Percentiles rank a stretch among this genome's conserved stretches.
phyloP scores from a whole-genome alignment of 306 rosid genomes.

The Glycyrrhiza uralensis region DNA sequence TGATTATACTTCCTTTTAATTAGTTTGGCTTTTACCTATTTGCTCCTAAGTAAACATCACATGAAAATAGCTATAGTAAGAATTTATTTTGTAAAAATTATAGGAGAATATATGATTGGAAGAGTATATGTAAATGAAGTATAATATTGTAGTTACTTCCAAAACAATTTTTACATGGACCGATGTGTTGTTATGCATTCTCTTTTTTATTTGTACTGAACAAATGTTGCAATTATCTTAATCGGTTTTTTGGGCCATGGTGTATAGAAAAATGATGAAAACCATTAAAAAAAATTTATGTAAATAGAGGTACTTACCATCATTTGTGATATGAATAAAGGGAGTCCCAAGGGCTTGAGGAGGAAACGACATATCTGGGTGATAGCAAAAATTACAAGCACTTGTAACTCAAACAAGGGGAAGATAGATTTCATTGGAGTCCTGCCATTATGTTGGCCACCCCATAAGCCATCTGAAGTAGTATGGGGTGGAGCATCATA shows the following conservation, averaged over 20 bases:
- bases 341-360: slow-evolving; percentile 45
- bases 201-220: too few relatives aligned
- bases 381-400: slow-evolving; percentile 34
- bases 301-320: slow-evolving; percentile 31
- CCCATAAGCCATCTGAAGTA: slow-evolving; percentile 46
- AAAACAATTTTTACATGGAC: not conserved
- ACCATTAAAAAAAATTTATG: not conserved
- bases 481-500: slow-evolving; percentile 19
- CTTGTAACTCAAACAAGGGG: slow-evolving; percentile 49
- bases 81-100: too few relatives aligned
- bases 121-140: too few relatives aligned
- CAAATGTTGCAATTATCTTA: too few relatives aligned
- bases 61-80: too few relatives aligned
- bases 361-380: slow-evolving; percentile 22
- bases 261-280: too few relatives aligned
- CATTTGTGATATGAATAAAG: slow-evolving; percentile 52
- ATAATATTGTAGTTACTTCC: not conserved
- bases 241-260: too few relatives aligned
- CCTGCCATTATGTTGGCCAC: not conserved
- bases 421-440: slow-evolving; percentile 31
- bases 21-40: too few relatives aligned
- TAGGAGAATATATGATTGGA: too few relatives aligned
- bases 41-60: too few relatives aligned
- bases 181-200: too few relatives aligned
- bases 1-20: too few relatives aligned